Conservation (phyloP, 805 yeast genomes). For the Candida krabiensis region DNA sequence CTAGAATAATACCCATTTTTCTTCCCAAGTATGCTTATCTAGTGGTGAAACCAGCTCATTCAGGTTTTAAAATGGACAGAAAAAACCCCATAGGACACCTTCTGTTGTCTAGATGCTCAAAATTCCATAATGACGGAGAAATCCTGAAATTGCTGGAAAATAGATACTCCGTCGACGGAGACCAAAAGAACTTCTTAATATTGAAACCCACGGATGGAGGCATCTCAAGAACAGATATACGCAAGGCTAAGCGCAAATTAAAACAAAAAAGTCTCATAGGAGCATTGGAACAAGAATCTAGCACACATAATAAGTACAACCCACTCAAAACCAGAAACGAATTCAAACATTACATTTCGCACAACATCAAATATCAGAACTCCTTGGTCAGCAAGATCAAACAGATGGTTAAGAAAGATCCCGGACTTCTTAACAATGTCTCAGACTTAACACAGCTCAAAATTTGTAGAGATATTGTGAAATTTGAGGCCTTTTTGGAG, state of each 20-base stretch:
- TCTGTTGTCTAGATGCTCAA: conserved; percentile 44
- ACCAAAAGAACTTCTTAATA: conserved; percentile 45
- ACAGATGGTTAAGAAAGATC: conserved; percentile 21
- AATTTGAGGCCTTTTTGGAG: conserved; percentile 50
- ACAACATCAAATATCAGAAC: conserved; percentile 40
- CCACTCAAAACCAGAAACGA: conserved; percentile 36
- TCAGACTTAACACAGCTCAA: conserved; percentile 23
- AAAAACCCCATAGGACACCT: conserved; percentile 45
- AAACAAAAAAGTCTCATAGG: conserved; percentile 21
- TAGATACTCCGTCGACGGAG: conserved; percentile 46
- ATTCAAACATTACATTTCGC: conserved; percentile 41
- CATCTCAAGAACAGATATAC: conserved; percentile 15
- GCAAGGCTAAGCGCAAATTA: conserved; percentile 9
- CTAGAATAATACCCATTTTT: too few relatives aligned
- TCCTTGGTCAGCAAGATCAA: conserved; percentile 38
- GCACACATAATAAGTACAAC: conserved; percentile 21
- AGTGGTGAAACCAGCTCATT: too few relatives aligned
- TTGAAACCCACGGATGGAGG: conserved; percentile 39
- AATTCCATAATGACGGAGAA: conserved; percentile 34
- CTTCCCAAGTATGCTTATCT: too few relatives aligned
- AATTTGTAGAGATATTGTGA: conserved; percentile 24
- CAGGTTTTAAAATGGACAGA: conserved; percentile 39
- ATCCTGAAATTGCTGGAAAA: conserved; percentile 42
- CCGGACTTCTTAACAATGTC: conserved; percentile 18
- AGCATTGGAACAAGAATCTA: conserved; percentile 2